Conservation (phyloP, 2,329 filamentous ascomycete genomes). For the Fusarium sp. region DNA sequence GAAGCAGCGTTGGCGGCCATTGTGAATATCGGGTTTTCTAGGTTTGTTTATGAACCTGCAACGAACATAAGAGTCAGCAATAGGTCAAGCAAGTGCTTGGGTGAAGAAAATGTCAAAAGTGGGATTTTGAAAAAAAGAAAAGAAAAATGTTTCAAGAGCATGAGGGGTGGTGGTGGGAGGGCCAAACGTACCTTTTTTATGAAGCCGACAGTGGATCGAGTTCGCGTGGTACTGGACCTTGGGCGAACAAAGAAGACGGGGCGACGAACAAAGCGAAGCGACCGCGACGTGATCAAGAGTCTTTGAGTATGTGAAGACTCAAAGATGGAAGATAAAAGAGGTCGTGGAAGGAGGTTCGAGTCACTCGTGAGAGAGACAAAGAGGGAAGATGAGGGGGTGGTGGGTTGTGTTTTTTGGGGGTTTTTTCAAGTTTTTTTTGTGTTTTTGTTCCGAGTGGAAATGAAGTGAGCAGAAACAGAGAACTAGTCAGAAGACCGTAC, state of each 20-base stretch:
- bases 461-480: conserved; percentile 70
- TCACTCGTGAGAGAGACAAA: conserved; percentile 49
- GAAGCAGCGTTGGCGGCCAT: conserved; percentile 72
- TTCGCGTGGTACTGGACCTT: conserved; percentile 47
- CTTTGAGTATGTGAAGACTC: conserved; percentile 47
- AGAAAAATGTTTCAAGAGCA: conserved; percentile 12
- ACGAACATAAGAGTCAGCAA: conserved; percentile 31
- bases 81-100: conserved; percentile 21
- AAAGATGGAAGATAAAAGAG: conserved; percentile 35
- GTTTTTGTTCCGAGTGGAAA: conserved; percentile 64
- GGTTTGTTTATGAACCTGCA: conserved; percentile 36
- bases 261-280: conserved; percentile 50
- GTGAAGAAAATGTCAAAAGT: conserved; percentile 14
- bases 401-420: conserved; percentile 61
- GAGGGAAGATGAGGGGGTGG: conserved; percentile 40
- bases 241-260: conserved; percentile 48
- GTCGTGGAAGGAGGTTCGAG: conserved; percentile 35
- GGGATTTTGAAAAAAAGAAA: neutral
- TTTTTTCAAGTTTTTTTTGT: conserved; percentile 72
- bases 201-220: conserved; percentile 40
- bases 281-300: conserved; percentile 37
- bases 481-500: conserved; percentile 70
- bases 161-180: conserved; percentile 23
- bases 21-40: conserved; percentile 51
- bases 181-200: conserved; percentile 37